Base-by-base conservation (phyloP, 2,329 filamentous ascomycete genomes). In the Chlorencoelia australis region DNA sequence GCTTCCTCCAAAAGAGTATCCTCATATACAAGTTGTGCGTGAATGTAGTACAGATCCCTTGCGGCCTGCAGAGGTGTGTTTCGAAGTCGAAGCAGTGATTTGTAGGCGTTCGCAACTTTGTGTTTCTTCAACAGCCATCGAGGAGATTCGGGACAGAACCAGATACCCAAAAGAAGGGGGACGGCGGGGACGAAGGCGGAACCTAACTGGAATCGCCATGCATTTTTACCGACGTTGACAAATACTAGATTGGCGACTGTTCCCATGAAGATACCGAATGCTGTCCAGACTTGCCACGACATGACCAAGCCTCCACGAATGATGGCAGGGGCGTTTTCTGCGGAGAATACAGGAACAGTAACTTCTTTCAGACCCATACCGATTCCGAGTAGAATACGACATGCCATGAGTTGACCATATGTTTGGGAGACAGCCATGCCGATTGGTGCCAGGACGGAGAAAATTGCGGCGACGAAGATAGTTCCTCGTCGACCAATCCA, bases 81-180 rank as follows among this genome's bases (percentile, higher is more conserved):
- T 15, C 77, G 66, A 4, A 82, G 64, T 6, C 62, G 61, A 10
- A 67, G 57, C 0, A 82, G 64, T 3, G 73, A 75, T 10, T 59
- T 48, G 53, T 69, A 79, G 2, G 77, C 76, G 30, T 72, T 59
- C 3, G 42, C 41, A 46, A 75, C 68, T 34, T 62, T 63, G 9
- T 64, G 64, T 50, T 78, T 79, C 53, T 78, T 78, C 55, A 82
- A 71, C 37, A 67, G 71, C 75, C 76, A 82, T 35, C 75, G 67
- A 3, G 77, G 75, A 2, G 73, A 78, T 49, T 80, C 75, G 0
- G 75, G 75, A 44, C 74, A 79, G 45, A 78, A 66, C 45, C 63
- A 82, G 17, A 79, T 62, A 8, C 63, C 58, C 0, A 74, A 11
- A 7, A 77, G 53, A 4, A 82, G 60, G 6, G 76, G 75, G 2